These are phyloP conservation scores for Blastobotrys arbuscula DNA, from an alignment of 1,139 yeast species.

Conservation along the genomic window DNA sequence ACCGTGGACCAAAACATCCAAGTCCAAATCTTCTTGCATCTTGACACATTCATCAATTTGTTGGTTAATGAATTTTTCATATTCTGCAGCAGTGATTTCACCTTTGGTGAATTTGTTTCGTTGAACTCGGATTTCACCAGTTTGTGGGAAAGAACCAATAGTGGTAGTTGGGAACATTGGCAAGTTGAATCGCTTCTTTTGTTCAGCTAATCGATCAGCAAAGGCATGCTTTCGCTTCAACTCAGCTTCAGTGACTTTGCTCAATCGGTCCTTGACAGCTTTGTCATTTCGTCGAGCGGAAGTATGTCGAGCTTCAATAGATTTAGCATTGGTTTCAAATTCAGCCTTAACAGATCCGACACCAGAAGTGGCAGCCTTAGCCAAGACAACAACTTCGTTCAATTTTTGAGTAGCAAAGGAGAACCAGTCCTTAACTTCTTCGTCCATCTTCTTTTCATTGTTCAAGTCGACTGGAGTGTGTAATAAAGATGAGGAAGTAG, in stretches of 20 bases:
- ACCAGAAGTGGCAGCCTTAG: constrained; percentile 68
- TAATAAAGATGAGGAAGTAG: constrained; percentile 93
- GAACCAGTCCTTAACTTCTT: constrained; percentile 95
- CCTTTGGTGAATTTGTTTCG: constrained; percentile 99
- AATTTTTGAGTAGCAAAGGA: constrained; percentile 97
- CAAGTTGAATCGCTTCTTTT: constrained; percentile 85
- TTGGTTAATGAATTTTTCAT: constrained; percentile 92
- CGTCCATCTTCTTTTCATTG: constrained; percentile 84
- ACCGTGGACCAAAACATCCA: constrained; percentile 98
- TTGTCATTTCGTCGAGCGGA: constrained; percentile 89
- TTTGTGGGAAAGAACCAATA: constrained; percentile 99
- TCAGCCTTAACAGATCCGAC: constrained; percentile 60
- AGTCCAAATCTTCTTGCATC: constrained; percentile 98
- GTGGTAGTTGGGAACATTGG: constrained; percentile 99
- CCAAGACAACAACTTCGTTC: constrained; percentile 81
- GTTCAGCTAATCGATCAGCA: constrained; percentile 81
- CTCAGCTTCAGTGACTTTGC: constrained; percentile 66
- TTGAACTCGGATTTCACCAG: constrained; percentile 96
- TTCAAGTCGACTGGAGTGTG: constrained; percentile 97
- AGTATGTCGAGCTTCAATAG: constrained; percentile 78
- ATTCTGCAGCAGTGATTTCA: constrained; percentile 87
- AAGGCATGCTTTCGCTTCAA: constrained; percentile 77
- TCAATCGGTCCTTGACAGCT: constrained; percentile 83
- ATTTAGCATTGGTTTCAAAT: constrained; percentile 79
- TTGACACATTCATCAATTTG: constrained; percentile 93